Percentiles rank a stretch among this genome's conserved stretches.
phyloP scores from a whole-genome alignment of 2,329 filamentous ascomycete species.

The Exserohilum turcica region DNA sequence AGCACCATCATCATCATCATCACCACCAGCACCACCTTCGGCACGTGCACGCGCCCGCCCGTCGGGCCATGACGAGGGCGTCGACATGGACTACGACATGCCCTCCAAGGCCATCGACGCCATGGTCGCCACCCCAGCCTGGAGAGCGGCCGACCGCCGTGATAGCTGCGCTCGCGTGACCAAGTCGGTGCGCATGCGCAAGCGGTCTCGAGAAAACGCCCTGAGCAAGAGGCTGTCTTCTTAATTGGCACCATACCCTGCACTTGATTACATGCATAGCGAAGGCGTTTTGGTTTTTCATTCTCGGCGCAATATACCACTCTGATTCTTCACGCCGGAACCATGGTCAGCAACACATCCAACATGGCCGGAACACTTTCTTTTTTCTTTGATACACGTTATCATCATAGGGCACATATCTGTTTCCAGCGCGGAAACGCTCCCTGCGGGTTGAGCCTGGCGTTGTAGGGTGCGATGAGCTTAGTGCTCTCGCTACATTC shows the following conservation, averaged over 20 bases:
- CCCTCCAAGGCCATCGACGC: constrained; percentile 20
- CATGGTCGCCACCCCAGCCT: constrained; percentile 27
- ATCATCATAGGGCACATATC: not conserved
- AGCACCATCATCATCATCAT: too few species aligned
- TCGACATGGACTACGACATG: constrained; percentile 39
- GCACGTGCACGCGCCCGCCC: constrained; percentile 11
- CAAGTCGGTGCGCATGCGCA: constrained; percentile 43
- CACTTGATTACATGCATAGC: constrained; percentile 33
- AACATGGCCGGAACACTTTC: too few species aligned
- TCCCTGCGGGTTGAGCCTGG: constrained; percentile 46
- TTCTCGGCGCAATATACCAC: constrained; percentile 35
- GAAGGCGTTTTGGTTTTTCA: constrained; percentile 35
- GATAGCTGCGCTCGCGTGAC: constrained; percentile 34
- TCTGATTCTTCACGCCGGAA: constrained; percentile 16
- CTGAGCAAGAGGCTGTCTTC: constrained; percentile 28
- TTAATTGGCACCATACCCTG: constrained; percentile 10
- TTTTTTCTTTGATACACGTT: constrained; percentile 1
- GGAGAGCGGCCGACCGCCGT: constrained; percentile 34
- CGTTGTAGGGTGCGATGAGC: constrained; percentile 22
- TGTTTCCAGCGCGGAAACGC: constrained; percentile 11
- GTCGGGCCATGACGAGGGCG: constrained; percentile 40
- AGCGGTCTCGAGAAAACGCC: constrained; percentile 24
- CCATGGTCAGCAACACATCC: not conserved
- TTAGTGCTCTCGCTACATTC: constrained; percentile 15
- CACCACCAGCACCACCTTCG: constrained; percentile 12